Evolutionary conservation across 2,329 filamentous ascomycete species (phyloP).

Genomic region (Curvularia verruculosa): DNA sequence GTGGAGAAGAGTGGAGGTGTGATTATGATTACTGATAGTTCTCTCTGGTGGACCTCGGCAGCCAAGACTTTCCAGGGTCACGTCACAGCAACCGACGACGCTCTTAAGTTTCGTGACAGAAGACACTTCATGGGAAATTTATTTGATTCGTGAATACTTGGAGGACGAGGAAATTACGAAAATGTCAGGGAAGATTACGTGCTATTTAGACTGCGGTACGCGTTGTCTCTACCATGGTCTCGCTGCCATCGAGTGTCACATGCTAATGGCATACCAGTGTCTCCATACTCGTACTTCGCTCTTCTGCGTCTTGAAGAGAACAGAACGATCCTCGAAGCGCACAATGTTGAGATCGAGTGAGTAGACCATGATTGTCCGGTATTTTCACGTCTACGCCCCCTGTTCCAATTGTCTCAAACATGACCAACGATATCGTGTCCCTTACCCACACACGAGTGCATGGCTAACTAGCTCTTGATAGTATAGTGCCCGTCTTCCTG

Average conservation of each 20-base stretch:
- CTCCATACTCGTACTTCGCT: slow-evolving; percentile 61
- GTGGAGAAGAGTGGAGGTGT: slow-evolving; percentile 3
- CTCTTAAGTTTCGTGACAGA: slow-evolving; percentile 2
- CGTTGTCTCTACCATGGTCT: neutral
- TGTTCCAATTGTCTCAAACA: slow-evolving; percentile 1
- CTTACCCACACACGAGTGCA: neutral
- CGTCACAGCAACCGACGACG: slow-evolving; percentile 7
- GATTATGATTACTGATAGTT: slow-evolving; percentile 30
- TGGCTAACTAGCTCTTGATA: slow-evolving; percentile 42
- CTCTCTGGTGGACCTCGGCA: slow-evolving; percentile 30
- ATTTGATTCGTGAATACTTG: neutral
- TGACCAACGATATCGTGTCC: neutral
- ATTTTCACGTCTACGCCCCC: neutral
- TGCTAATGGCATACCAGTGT: slow-evolving; percentile 58
- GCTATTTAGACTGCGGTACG: slow-evolving; percentile 71
- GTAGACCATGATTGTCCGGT: slow-evolving; percentile 29
- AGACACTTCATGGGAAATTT: neutral
- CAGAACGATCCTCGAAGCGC: slow-evolving; percentile 58
- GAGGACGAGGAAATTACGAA: slow-evolving; percentile 11
- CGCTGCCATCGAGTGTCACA: neutral
- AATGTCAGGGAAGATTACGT: slow-evolving; percentile 69
- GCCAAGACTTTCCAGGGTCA: slow-evolving; percentile 21
- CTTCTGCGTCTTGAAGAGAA: slow-evolving; percentile 65
- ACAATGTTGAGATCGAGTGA: slow-evolving; percentile 71
- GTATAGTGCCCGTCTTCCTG: slow-evolving; percentile 74